Evolutionary conservation across 768 basidiomycete species (phyloP).

Genomic region (button mushroom (Agaricus bisporus)): DNA sequence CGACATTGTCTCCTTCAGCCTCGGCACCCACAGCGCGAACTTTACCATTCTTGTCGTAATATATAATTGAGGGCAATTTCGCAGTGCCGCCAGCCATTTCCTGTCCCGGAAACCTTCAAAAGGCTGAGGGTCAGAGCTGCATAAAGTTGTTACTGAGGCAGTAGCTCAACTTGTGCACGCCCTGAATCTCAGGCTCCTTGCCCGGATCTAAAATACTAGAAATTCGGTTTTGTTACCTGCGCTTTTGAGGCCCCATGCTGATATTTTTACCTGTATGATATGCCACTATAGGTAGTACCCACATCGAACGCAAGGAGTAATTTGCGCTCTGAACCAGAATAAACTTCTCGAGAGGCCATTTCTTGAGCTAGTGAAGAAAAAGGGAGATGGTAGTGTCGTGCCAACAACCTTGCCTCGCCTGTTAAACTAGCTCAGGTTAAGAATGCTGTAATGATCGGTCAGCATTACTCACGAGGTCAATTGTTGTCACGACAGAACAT

Average conservation of each 20-base stretch:
- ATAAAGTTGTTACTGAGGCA: not conserved
- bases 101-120: slow-evolving; percentile 13
- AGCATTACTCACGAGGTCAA: not conserved
- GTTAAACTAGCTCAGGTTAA: not conserved
- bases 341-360: slow-evolving; percentile 2
- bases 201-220: slow-evolving; percentile 22
- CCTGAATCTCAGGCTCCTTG: slow-evolving; percentile 20
- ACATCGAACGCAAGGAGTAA: slow-evolving; percentile 14
- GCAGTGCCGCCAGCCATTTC: slow-evolving; percentile 12
- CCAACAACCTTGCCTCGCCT: not conserved
- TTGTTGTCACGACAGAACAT: not conserved
- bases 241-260: slow-evolving; percentile 16
- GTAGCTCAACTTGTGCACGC: slow-evolving; percentile 19
- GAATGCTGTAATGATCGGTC: not conserved
- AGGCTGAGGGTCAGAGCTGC: not conserved
- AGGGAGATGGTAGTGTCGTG: not conserved
- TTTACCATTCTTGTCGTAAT: slow-evolving; percentile 11
- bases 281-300: slow-evolving; percentile 13
- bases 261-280: slow-evolving; percentile 11
- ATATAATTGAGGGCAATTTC: slow-evolving; percentile 15
- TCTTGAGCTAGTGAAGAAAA: not conserved
- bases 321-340: slow-evolving; percentile 8
- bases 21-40: slow-evolving; percentile 12
- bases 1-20: slow-evolving; percentile 11
- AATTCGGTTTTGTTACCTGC: not conserved